Base-by-base conservation (phyloP, 2,329 filamentous ascomycete genomes). In the Neoarthrinium moseri region DNA sequence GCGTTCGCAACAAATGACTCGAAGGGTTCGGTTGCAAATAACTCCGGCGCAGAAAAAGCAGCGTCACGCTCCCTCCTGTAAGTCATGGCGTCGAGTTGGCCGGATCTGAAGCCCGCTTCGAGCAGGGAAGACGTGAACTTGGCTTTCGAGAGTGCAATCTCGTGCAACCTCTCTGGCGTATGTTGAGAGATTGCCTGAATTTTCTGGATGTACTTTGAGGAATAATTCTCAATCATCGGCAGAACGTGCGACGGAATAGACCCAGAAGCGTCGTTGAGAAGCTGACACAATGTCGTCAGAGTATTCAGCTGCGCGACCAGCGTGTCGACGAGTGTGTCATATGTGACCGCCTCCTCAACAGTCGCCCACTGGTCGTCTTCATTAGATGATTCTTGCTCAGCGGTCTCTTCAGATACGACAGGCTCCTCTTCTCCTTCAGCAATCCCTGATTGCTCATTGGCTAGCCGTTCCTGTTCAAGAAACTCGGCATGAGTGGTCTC, bases 261-360 rank as follows among this genome's bases (percentile, higher is more conserved):
- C 10, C 57, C 65, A 57, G 61, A 70, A 42, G 56, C 51, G 10
- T 52, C 75, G 47, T 53, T 73, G 55, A 71, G 62, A 29, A 80
- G 61, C 51, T 71, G 71, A 58, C 73, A 80, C 43, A 75, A 69
- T 32, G 65, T 75, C 47, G 68, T 79, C 59, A 73, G 73, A 38
- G 66, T 77, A 54, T 69, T 80, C 41, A 89, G 63, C 51, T 85
- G 81, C 4, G 84, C 83, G 24, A 86, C 71, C 12, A 83, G 73
- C 0, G 84, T 89, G 50, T 90, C 86, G 2, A 89, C 68, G 6
- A 90, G 74, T 1, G 81, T 81, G 38, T 75, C 72, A 21, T 80
- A 75, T 2, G 83, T 86, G 21, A 87, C 70, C 0, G 84, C 81
- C 51, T 86, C 83, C 44, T 86, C 72, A n/a, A 89, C 74, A 4